Base-by-base conservation (phyloP, 495 filamentous ascomycete genomes). In the Physcia stellaris region DNA sequence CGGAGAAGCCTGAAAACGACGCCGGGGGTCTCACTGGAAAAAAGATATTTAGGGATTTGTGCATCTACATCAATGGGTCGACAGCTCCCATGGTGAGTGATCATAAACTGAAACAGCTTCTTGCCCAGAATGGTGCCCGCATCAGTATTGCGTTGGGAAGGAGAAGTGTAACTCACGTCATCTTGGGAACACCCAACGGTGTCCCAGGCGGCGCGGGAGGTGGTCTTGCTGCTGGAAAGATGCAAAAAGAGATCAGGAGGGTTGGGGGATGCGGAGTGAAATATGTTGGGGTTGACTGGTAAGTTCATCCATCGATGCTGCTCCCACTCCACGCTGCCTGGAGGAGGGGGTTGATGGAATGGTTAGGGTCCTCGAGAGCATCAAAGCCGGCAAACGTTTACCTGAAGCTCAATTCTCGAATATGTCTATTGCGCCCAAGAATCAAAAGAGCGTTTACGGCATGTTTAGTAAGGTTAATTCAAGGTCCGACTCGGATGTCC, bases 21-120 rank as follows among this genome's bases (percentile, higher is more conserved):
- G 44, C 39, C 24, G 54, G 40, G 40, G 48, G 54, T 21, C 41
- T 43, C 21, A 42, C 31, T 34, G 28, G 45, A 17, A 63, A 55
- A 39, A 47, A 49, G 18, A 69, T 93, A 39, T 83, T 94, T 54
- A 50, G 67, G 33, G 68, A 70, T 13, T 61, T 83, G 19, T 70
- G 67, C 17, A 68, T 96, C 54, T 90, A 90, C 60, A 70, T 96
- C 60, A 94, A 94, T 59, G 88, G 86, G 37, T 82, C 80, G 37
- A 94, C 85, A 1, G 62, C 76, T 37, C 84, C 88, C 4, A 50
- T 70, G 11, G 71, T 98, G 32, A 86, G 81, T 0, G 87, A 98
- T 60, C 83, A 93, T 55, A 76, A 72, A 50, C 70, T 96, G 32
- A 93, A 90, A 59, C 75, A 73, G 26, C 62, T 93, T 21, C 65